Evolutionary conservation across 1,139 yeast genomes (phyloP).

Genomic region (Saccharomyces uvarum): DNA sequence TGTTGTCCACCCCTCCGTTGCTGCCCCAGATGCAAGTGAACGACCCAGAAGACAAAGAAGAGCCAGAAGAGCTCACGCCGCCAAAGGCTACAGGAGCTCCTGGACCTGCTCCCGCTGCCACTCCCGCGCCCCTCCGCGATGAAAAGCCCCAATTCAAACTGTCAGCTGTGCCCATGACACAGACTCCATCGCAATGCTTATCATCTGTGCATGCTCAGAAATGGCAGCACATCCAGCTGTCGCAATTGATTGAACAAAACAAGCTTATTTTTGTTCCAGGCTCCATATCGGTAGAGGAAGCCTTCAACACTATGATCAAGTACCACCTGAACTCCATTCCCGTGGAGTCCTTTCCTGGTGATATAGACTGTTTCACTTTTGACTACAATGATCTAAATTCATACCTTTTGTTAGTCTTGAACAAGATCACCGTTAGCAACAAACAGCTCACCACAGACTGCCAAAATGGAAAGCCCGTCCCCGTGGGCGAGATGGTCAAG

Average conservation of each 20-base stretch:
- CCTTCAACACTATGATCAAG: constrained; percentile 66
- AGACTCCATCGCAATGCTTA: constrained; percentile 21
- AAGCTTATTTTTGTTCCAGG: constrained; percentile 64
- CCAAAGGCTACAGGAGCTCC: constrained; percentile 1
- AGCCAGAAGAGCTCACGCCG: constrained; percentile 4
- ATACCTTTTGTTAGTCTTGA: constrained; percentile 66
- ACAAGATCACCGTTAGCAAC: constrained; percentile 45
- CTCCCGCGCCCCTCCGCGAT: neutral
- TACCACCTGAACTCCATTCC: constrained; percentile 82
- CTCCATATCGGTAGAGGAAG: constrained; percentile 67
- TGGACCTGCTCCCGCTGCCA: constrained; percentile 1
- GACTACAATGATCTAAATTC: constrained; percentile 90
- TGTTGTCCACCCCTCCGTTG: constrained; percentile 80
- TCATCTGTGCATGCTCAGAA: constrained; percentile 32
- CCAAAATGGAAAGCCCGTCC: constrained; percentile 30
- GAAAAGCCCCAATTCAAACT: neutral
- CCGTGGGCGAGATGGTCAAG: constrained; percentile 34
- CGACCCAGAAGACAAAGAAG: constrained; percentile 4
- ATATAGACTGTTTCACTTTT: constrained; percentile 67
- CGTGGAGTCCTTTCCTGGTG: constrained; percentile 48
- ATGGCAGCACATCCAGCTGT: constrained; percentile 67
- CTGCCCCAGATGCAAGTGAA: constrained; percentile 14
- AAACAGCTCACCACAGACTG: constrained; percentile 29
- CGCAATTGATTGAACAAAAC: constrained; percentile 70
- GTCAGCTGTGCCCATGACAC: constrained; percentile 13